Percentiles rank a stretch among this genome's conserved stretches.
Conservation (phyloP, 2,329 filamentous ascomycete species). For the Aureobasidium sp. region DNA sequence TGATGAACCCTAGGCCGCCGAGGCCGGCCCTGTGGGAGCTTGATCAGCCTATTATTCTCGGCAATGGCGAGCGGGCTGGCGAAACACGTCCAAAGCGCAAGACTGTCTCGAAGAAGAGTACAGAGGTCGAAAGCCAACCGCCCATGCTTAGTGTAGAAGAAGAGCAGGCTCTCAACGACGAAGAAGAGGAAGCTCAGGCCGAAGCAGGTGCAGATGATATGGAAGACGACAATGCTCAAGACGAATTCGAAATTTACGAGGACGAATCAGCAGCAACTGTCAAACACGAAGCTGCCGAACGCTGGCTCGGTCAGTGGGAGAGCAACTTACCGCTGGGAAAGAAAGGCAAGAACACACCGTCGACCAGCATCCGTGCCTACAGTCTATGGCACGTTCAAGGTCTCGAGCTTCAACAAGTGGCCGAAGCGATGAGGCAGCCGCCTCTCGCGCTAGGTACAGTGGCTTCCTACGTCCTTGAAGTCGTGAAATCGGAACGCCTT, state of each 20-base stretch:
- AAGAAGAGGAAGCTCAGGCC: conserved; percentile 5
- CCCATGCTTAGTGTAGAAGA: neutral
- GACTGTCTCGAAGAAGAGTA: neutral
- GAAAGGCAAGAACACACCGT: neutral
- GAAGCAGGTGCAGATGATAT: neutral
- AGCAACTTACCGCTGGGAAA: neutral
- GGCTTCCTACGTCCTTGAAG: conserved; percentile 52
- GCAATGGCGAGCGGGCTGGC: conserved; percentile 34
- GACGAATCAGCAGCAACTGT: neutral
- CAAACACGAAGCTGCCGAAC: neutral
- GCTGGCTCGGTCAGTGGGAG: neutral
- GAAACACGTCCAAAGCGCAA: neutral
- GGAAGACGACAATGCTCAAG: neutral
- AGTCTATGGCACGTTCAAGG: conserved; percentile 56
- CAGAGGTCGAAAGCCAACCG: neutral
- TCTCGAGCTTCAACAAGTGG: conserved; percentile 45
- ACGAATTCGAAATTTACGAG: neutral
- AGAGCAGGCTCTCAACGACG: neutral
- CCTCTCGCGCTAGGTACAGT: conserved; percentile 54
- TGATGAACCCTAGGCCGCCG: conserved; percentile 63
- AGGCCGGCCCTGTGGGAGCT: conserved; percentile 63
- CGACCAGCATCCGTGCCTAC: conserved; percentile 49
- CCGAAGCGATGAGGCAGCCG: conserved; percentile 52
- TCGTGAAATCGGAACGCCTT: conserved; percentile 43
- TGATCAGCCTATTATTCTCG: conserved; percentile 54